Base-by-base conservation (phyloP, 495 filamentous ascomycete species). In the Aspergillus indologenus region DNA sequence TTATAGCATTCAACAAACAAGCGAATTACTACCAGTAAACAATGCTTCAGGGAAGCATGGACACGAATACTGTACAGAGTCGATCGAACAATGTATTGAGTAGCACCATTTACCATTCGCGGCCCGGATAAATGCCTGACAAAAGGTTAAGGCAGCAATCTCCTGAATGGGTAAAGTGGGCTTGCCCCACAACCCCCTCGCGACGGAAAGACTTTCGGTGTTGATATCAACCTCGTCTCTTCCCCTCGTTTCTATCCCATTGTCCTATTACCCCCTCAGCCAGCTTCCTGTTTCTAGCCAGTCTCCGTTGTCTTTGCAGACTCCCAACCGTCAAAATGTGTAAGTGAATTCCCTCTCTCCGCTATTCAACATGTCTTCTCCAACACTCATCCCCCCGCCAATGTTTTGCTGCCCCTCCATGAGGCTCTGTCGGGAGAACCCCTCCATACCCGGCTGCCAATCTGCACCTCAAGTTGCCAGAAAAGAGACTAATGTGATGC, bases 321-420 rank as follows among this genome's bases (percentile, higher is more conserved):
- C 31, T 48, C 23, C 26, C 29, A 12, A 34, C 56, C 53, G 45
- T 67, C 71, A 77, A 69, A 70, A 79, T 79, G 76, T 66, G 75
- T 77, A 67, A 69, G 75, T 71, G 12, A 15, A 6, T 40, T 11
- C 12, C 20, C n/a, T 7, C 29, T 18, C 24, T 61, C 43, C 40
- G 48, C 53, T 18, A 23, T 53, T 9, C 22, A 22, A 29, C 21
- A 19, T 45, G 23, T 21, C 23, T 23, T 47, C 26, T 21, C 52
- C 31, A 45, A 15, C 12, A 34, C 31, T 63, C 20, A 19, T 40
- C 14, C 26, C n/a, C 43, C n/a, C 44, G 15, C 21, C 40, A 49
- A 26, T 62, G 40, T 57, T 61, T 54, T 54, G 55, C 56, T 68
- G 54, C 68, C 65, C 65, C 66, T 67, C 59, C 53, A 56, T 56